These are phyloP conservation scores for Mycena chlorophos DNA, from an alignment of 768 basidiomycete genomes.

Conservation along the genomic window DNA sequence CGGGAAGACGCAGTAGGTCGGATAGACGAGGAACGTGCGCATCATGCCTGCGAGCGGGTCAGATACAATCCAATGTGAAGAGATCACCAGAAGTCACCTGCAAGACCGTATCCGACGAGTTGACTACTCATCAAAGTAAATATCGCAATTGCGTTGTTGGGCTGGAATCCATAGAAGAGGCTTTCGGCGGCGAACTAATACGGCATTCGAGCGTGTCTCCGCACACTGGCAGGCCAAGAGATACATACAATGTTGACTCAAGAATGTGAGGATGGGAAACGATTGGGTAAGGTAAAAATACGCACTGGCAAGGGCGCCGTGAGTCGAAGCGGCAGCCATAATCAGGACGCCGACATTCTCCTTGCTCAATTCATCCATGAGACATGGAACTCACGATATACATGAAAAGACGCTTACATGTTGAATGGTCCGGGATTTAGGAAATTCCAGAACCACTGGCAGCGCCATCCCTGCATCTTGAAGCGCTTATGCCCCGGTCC, in stretches of 20 bases:
- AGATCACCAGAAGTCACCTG: conserved; percentile 5
- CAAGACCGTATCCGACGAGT: conserved; percentile 31
- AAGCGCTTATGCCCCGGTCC: conserved; percentile 18
- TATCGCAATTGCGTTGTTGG: conserved; percentile 31
- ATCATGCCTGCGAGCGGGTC: conserved; percentile 33
- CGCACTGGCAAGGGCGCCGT: conserved; percentile 39
- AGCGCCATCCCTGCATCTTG: conserved; percentile 17
- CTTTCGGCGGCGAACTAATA: conserved; percentile 47
- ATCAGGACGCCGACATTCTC: conserved; percentile 49
- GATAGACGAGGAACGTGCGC: conserved; percentile 53
- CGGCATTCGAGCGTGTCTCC: too few species aligned
- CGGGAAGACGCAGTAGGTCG: conserved; percentile 50
- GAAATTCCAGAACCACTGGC: conserved; percentile 40
- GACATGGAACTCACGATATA: too few species aligned
- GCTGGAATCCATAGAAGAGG: conserved; percentile 41
- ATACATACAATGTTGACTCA: conserved; percentile 38
- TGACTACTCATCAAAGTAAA: conserved; percentile 31
- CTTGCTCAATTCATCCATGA: conserved; percentile 30
- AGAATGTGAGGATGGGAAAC: not conserved
- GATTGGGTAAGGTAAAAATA: not conserved
- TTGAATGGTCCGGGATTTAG: conserved; percentile 52
- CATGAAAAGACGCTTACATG: conserved; percentile 5
- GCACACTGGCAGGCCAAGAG: too few species aligned
- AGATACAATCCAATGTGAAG: not conserved
- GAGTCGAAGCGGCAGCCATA: conserved; percentile 46